A percentile compares a stretch with the other conserved stretches of the same genome.
Evolutionary conservation across 2,329 filamentous ascomycete species (phyloP).

Genomic region (Cordyceps cicadae): DNA sequence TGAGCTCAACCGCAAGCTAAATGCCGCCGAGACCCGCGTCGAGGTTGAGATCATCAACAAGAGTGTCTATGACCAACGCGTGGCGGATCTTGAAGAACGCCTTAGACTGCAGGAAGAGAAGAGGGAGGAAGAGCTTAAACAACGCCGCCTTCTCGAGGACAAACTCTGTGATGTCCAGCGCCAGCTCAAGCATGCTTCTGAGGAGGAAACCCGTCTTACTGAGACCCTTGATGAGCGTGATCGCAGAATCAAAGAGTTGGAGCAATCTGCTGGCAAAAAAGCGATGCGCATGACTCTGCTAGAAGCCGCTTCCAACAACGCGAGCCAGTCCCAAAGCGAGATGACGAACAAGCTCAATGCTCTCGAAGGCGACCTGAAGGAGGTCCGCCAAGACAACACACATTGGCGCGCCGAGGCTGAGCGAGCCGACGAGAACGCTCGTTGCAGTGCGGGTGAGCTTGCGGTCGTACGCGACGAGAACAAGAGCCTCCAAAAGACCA

Average conservation of each 20-base stretch:
- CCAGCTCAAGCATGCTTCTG: constrained; percentile 59
- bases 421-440: constrained; percentile 43
- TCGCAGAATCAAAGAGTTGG: constrained; percentile 52
- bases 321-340: constrained; percentile 46
- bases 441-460: constrained; percentile 42
- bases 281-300: constrained; percentile 57
- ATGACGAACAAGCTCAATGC: constrained; percentile 46
- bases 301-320: constrained; percentile 55
- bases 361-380: constrained; percentile 47
- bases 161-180: constrained; percentile 64
- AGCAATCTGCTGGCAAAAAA: constrained; percentile 46
- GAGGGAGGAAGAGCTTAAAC: constrained; percentile 54
- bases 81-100: constrained; percentile 62
- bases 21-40: constrained; percentile 49
- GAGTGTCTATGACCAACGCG: constrained; percentile 50
- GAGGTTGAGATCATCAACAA: constrained; percentile 55
- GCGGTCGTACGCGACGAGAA: constrained; percentile 48
- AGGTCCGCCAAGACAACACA: constrained; percentile 48
- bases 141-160: constrained; percentile 62
- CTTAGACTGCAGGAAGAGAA: constrained; percentile 55
- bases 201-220: constrained; percentile 62
- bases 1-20: constrained; percentile 46
- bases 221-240: constrained; percentile 62
- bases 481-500: constrained; percentile 64
- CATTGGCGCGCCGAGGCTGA: constrained; percentile 57